Conservation (phyloP, 2,329 filamentous ascomycete genomes). For the Fusarium miscanthi region DNA sequence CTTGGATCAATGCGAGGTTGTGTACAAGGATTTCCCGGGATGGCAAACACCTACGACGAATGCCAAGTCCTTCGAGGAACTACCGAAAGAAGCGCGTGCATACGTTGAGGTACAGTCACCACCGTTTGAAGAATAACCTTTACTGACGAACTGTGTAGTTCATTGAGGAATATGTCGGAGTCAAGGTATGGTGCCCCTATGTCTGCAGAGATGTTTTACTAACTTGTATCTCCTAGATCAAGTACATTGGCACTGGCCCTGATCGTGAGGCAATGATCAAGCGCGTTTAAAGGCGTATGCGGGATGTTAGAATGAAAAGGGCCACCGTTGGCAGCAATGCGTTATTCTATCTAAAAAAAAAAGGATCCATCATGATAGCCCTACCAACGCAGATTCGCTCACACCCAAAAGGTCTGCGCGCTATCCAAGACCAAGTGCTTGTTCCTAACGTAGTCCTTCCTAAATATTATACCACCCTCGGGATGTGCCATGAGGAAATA, state of each 20-base stretch:
- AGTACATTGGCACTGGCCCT: conserved; percentile 53
- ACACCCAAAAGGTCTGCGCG: not conserved
- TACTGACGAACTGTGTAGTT: not conserved
- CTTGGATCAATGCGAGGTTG: conserved; percentile 69
- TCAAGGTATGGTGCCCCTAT: not conserved
- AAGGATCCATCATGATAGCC: not conserved
- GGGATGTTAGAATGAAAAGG: not conserved
- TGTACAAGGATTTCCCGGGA: conserved; percentile 75
- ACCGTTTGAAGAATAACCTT: not conserved
- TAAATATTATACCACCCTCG: not conserved
- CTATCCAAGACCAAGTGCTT: not conserved
- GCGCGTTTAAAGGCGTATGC: conserved; percentile 30
- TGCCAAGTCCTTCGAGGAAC: conserved; percentile 68
- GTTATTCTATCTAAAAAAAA: not conserved
- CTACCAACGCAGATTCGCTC: not conserved
- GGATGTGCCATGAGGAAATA: conserved; percentile 5
- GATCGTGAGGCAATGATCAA: conserved; percentile 72
- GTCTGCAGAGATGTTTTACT: not conserved
- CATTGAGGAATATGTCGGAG: not conserved
- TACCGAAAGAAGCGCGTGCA: conserved; percentile 71
- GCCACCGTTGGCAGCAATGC: not conserved
- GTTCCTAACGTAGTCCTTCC: not conserved
- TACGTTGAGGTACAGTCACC: conserved; percentile 62
- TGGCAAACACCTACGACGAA: conserved; percentile 75
- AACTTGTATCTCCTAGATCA: not conserved